Evolutionary conservation across 352 stramenopile genomes (phyloP).

Genomic region (Pythium diclinum): DNA sequence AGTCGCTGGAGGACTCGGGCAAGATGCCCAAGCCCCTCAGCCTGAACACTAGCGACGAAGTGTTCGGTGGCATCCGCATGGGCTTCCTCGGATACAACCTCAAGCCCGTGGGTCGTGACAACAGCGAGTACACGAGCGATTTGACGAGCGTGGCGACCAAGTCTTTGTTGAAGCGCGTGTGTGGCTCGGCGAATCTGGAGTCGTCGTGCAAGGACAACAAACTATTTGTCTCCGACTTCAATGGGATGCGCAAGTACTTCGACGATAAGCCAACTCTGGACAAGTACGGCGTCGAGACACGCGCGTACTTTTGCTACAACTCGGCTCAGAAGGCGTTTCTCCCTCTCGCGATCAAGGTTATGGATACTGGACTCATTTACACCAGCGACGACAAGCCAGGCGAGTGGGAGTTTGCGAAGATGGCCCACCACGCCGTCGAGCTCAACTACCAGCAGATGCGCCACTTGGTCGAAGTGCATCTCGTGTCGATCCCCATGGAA

Average conservation of each 20-base stretch:
- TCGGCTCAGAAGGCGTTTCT: background rate
- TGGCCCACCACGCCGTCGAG: slow-evolving; percentile 7
- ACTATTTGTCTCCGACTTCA: slow-evolving; percentile 9
- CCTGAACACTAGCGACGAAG: slow-evolving; percentile 3
- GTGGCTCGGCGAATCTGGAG: background rate
- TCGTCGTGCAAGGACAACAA: background rate
- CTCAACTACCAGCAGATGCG: slow-evolving; percentile 18
- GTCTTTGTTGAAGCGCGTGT: slow-evolving; percentile 1
- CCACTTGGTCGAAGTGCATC: slow-evolving; percentile 7
- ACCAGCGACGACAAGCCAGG: background rate
- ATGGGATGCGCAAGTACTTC: slow-evolving; percentile 1
- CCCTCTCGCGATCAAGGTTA: slow-evolving; percentile 6
- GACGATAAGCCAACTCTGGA: background rate
- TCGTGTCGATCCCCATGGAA: slow-evolving; percentile 33
- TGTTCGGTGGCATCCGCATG: background rate
- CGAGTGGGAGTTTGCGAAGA: slow-evolving; percentile 17
- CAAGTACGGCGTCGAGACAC: slow-evolving; percentile 5
- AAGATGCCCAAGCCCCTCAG: background rate
- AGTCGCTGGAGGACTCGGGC: background rate
- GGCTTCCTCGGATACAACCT: slow-evolving; percentile 3
- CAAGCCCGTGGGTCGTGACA: background rate
- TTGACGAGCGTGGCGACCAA: background rate
- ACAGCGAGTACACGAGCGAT: background rate
- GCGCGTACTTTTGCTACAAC: slow-evolving; percentile 16
- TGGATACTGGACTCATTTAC: slow-evolving; percentile 7